A percentile compares a stretch with the other conserved stretches of the same genome.
Conservation (phyloP, 2,329 filamentous ascomycete species). For the Incumbomyces delicatus region DNA sequence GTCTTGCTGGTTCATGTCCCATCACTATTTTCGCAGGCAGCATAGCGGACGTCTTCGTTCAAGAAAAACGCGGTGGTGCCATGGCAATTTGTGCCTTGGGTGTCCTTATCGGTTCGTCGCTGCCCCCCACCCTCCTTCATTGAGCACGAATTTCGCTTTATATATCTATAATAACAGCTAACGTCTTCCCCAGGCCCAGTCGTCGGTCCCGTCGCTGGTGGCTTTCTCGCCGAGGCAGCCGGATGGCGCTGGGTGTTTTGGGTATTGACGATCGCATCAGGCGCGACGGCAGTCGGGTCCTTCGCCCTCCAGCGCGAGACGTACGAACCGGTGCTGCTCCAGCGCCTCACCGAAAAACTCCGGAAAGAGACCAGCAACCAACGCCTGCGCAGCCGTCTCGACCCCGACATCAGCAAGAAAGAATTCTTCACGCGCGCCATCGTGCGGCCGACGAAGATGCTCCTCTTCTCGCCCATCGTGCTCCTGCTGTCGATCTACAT, state of each 20-base stretch:
- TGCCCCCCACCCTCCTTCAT: no score
- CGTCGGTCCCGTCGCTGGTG: conserved; percentile 25
- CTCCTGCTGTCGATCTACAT: conserved; percentile 42
- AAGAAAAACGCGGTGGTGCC: conserved; percentile 34
- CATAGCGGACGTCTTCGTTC: conserved; percentile 34
- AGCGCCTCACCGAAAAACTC: conserved; percentile 35
- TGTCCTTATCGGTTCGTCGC: conserved; percentile 20
- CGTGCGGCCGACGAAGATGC: conserved; percentile 41
- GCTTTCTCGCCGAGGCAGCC: conserved; percentile 29
- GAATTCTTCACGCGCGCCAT: conserved; percentile 37
- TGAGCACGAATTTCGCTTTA: no score
- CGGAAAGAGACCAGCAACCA: conserved; percentile 42
- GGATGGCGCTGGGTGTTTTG: conserved; percentile 42
- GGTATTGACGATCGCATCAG: conserved; percentile 31
- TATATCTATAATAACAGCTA: no score
- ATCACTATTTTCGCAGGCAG: conserved; percentile 36
- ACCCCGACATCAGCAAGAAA: conserved; percentile 28
- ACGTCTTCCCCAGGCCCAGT: no score
- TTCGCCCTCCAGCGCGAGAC: conserved; percentile 37
- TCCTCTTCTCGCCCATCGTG: conserved; percentile 44
- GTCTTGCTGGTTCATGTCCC: conserved; percentile 46
- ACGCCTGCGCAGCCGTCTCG: conserved; percentile 33
- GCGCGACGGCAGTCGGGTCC: conserved; percentile 9
- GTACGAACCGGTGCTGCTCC: conserved; percentile 38
- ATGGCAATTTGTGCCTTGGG: conserved; percentile 34